Conservation (phyloP, 2,329 filamentous ascomycete species). For the Fusarium pseudoanthophilum region DNA sequence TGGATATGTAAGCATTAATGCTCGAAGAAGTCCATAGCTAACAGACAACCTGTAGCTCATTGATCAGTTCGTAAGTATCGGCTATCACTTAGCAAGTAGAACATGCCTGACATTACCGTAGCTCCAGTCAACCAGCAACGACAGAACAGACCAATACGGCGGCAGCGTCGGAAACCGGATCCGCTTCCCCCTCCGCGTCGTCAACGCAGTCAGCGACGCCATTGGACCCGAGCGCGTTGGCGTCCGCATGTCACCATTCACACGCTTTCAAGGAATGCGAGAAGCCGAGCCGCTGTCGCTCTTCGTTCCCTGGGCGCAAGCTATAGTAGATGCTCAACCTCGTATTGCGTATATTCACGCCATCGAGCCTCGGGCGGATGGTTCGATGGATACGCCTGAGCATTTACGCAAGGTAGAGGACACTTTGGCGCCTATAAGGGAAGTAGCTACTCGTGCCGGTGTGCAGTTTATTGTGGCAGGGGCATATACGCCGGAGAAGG, state of each 20-base stretch:
- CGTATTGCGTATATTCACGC: conserved; percentile 71
- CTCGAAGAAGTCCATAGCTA: too few species aligned
- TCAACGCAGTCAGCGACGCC: conserved; percentile 53
- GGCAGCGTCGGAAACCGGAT: conserved; percentile 63
- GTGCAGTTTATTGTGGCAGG: conserved; percentile 48
- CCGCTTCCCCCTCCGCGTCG: conserved; percentile 61
- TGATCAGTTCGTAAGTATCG: conserved; percentile 63
- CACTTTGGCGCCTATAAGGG: conserved; percentile 46
- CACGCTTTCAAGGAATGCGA: conserved; percentile 69
- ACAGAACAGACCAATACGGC: conserved; percentile 63
- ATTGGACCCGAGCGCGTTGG: conserved; percentile 63
- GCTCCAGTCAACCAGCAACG: conserved; percentile 58
- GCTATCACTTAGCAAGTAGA: fast-evolving
- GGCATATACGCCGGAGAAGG: conserved; percentile 45
- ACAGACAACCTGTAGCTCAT: conserved; percentile 45
- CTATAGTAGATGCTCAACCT: conserved; percentile 63
- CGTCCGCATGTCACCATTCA: conserved; percentile 70
- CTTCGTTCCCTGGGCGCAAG: conserved; percentile 65
- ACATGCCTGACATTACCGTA: neutral
- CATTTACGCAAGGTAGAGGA: conserved; percentile 47
- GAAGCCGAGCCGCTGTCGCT: conserved; percentile 64
- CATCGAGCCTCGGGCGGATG: conserved; percentile 65
- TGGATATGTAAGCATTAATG: conserved; percentile 63
- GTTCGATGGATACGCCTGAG: conserved; percentile 49
- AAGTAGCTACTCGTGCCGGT: conserved; percentile 44